Evolutionary conservation across 108 stramenopile genomes (phyloP).

Genomic region (Asterionellopsis glacialis): DNA sequence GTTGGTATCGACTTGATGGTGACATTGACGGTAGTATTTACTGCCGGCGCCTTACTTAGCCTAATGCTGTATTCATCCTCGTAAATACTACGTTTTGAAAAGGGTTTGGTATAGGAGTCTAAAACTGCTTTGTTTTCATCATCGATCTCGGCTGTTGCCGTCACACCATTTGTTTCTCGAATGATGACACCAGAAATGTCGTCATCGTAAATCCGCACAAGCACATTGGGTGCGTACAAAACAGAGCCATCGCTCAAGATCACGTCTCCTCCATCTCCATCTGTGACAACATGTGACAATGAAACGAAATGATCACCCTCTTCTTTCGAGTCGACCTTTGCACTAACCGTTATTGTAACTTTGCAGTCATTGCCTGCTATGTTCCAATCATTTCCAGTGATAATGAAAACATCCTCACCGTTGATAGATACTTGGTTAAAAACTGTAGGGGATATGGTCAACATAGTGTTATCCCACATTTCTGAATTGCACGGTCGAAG

Average conservation of each 20-base stretch:
- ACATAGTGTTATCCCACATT: slow-evolving; percentile 3
- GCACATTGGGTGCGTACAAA: slow-evolving; percentile 19
- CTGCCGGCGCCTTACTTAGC: slow-evolving; percentile 20
- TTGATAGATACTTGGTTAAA: too few relatives aligned
- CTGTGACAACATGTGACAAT: slow-evolving; percentile 7
- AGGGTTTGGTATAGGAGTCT: too few relatives aligned
- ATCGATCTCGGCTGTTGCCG: slow-evolving; percentile 25
- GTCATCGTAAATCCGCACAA: slow-evolving; percentile 31
- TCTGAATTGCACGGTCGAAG: slow-evolving; percentile 21
- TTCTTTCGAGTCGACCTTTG: too few relatives aligned
- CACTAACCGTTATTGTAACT: too few relatives aligned
- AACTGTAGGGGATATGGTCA: too few relatives aligned
- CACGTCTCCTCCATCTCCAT: slow-evolving; percentile 1
- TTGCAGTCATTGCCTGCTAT: too few relatives aligned
- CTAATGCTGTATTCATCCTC: slow-evolving; percentile 25
- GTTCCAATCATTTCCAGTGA: too few relatives aligned
- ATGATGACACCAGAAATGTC: slow-evolving; percentile 25
- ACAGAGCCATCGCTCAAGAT: slow-evolving; percentile 13
- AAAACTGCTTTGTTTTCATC: slow-evolving; percentile 5
- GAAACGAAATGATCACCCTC: too few relatives aligned
- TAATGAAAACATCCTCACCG: too few relatives aligned
- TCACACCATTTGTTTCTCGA: slow-evolving; percentile 20
- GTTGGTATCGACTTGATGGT: slow-evolving; percentile 9
- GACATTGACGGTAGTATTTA: slow-evolving; percentile 13
- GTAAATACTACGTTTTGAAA: too few relatives aligned